phyloP scores from a whole-genome alignment of 176 grass and related monocot genomes.

The Bonia amplexicaulis region DNA sequence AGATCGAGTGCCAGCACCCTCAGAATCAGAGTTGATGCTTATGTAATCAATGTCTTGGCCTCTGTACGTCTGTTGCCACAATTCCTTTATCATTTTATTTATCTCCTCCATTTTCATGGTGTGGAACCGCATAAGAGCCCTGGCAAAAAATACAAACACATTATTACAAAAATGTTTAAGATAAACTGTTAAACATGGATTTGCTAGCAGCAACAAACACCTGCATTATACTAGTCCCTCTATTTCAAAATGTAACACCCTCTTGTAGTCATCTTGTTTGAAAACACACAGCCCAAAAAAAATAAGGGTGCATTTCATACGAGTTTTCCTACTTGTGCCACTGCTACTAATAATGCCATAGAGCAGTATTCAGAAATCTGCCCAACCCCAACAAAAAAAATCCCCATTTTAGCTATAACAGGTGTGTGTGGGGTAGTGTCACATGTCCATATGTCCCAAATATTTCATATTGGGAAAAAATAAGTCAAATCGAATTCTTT shows the following conservation, averaged over 20 bases:
- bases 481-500: no score
- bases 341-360: background rate
- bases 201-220: background rate
- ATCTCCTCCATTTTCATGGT: slow-evolving; percentile 99
- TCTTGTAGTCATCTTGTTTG: background rate
- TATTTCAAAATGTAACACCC: background rate
- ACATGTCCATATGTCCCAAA: no score
- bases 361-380: no score
- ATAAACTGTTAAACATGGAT: background rate
- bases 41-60: slow-evolving; percentile 97
- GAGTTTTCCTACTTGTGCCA: background rate
- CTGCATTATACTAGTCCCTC: background rate
- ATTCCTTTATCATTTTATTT: slow-evolving; percentile 98
- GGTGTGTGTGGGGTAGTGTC: no score
- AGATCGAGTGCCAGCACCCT: slow-evolving; percentile 84
- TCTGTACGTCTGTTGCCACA: slow-evolving; percentile 98
- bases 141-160: slow-evolving; percentile 32
- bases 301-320: background rate
- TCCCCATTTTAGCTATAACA: no score
- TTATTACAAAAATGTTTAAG: background rate
- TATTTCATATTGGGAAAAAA: no score
- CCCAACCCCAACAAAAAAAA: no score
- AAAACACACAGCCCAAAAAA: background rate
- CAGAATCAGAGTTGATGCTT: slow-evolving; percentile 90
- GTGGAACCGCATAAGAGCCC: slow-evolving; percentile 95